Percentiles rank a stretch among this genome's conserved stretches.
Conservation (phyloP, 495 filamentous ascomycete species). For the Bacidia rubella region DNA sequence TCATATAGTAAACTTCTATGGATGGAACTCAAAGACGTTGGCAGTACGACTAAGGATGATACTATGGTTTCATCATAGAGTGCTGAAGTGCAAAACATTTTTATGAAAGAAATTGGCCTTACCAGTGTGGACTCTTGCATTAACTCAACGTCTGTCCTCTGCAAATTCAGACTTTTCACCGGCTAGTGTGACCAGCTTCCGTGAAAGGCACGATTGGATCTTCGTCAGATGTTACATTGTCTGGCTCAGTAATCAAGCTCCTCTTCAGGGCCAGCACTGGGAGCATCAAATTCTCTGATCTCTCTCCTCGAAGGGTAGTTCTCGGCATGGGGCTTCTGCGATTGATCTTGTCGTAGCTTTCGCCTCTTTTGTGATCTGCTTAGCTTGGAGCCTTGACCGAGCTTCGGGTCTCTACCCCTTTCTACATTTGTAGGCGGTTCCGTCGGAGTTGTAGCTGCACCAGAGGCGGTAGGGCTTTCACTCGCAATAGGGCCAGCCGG, state of each 20-base stretch:
- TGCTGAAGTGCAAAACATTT: not conserved
- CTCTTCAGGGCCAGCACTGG: not conserved
- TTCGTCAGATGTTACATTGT: too few species aligned
- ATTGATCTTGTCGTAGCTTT: not conserved
- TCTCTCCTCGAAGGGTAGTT: conserved; percentile 5
- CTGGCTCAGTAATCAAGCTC: conserved; percentile 13
- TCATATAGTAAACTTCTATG: too few species aligned
- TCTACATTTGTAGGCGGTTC: not conserved
- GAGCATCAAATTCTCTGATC: conserved; percentile 14
- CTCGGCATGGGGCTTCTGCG: not conserved
- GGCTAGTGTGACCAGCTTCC: too few species aligned
- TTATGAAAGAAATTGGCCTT: too few species aligned
- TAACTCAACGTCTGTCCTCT: too few species aligned
- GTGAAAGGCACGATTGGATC: too few species aligned
- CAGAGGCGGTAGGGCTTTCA: not conserved
- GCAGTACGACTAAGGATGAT: conserved; percentile 27
- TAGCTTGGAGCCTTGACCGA: not conserved
- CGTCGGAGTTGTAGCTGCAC: not conserved
- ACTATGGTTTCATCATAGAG: conserved; percentile 21
- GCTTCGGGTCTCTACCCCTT: too few species aligned
- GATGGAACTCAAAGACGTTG: conserved; percentile 4
- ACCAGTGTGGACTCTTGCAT: too few species aligned
- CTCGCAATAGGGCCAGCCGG: too few species aligned
- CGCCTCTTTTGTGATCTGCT: not conserved
- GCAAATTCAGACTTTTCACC: too few species aligned